A percentile compares a stretch with the other conserved stretches of the same genome.
These are phyloP conservation scores for Blastocrithidia nonstop DNA, from an alignment of 208 protist species.

Conservation along the genomic window DNA sequence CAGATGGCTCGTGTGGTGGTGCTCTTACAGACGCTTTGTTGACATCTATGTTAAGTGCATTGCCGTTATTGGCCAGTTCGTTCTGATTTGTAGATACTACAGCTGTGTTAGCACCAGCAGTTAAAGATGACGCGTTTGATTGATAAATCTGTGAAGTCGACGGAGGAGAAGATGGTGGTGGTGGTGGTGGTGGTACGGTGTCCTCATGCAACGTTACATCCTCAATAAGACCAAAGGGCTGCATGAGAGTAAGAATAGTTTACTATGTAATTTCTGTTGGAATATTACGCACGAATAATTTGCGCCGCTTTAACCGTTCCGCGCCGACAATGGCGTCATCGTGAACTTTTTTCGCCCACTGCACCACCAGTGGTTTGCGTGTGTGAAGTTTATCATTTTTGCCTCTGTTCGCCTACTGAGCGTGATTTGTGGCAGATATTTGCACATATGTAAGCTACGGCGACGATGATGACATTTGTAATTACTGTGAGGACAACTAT, in stretches of 20 bases:
- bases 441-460: too few relatives aligned
- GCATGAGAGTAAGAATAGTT: constrained; percentile 17
- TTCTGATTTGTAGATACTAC: too few relatives aligned
- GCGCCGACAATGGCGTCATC: constrained; percentile 41
- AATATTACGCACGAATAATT: constrained; percentile 72
- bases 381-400: constrained; percentile 1
- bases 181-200: constrained; percentile 11
- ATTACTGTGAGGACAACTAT: too few relatives aligned
- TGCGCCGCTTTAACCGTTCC: constrained; percentile 24
- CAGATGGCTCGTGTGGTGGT: background rate
- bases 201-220: constrained; percentile 40
- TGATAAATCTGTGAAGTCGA: too few relatives aligned
- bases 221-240: constrained; percentile 20
- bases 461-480: background rate
- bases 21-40: background rate
- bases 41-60: background rate
- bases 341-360: constrained; percentile 61
- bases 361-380: constrained; percentile 12
- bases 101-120: too few relatives aligned
- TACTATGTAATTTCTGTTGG: constrained; percentile 18
- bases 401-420: too few relatives aligned
- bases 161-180: background rate
- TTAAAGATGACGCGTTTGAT: too few relatives aligned
- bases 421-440: too few relatives aligned
- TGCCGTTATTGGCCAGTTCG: background rate